Conservation (phyloP, 495 filamentous ascomycete genomes). For the Daldinia vernicosa region DNA sequence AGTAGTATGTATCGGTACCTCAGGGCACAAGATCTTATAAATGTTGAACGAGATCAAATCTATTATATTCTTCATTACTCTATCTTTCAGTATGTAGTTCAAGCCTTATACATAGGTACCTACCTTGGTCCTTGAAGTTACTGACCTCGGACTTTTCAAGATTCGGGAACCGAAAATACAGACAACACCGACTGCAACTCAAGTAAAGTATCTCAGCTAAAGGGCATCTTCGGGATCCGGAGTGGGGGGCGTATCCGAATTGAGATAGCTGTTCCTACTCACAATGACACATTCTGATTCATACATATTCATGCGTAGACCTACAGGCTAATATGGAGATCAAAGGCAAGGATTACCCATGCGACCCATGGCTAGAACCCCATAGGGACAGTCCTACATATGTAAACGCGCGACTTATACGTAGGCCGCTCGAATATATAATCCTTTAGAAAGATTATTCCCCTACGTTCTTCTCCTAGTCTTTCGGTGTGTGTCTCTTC, state of each 20-base stretch:
- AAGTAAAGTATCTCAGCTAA: no score
- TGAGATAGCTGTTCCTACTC: not conserved
- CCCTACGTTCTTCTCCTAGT: not conserved
- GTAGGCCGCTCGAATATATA: not conserved
- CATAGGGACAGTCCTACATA: not conserved
- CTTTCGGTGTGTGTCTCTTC: not conserved
- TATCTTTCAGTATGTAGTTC: no score
- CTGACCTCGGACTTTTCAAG: no score
- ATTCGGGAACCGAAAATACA: no score
- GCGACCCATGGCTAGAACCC: not conserved
- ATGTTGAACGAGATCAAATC: no score
- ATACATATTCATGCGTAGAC: not conserved
- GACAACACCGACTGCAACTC: no score
- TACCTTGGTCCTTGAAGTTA: no score
- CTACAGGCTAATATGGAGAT: not conserved
- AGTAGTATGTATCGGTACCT: no score
- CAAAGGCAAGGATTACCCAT: not conserved
- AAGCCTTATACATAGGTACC: no score
- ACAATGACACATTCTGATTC: not conserved
- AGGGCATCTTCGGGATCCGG: not conserved
- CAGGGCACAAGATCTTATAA: no score
- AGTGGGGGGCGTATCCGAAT: not conserved
- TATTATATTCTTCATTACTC: no score
- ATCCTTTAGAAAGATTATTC: not conserved
- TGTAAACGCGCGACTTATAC: not conserved